These are phyloP conservation scores for Lentinula aciculospora DNA, from an alignment of 768 basidiomycete genomes.

Conservation along the genomic window DNA sequence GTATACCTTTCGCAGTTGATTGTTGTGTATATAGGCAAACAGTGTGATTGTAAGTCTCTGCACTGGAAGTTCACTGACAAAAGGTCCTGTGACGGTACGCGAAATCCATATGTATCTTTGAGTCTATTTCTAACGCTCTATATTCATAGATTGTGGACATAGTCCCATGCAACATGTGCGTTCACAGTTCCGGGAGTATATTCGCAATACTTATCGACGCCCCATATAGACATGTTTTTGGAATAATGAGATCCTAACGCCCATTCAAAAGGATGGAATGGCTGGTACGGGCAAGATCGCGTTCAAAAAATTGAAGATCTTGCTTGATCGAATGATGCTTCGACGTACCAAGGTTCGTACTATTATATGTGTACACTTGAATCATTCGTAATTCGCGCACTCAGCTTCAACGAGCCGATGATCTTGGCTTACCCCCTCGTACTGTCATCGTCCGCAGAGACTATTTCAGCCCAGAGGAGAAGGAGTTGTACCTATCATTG, in stretches of 20 bases:
- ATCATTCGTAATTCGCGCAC: neutral
- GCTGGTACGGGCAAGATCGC: conserved; percentile 70
- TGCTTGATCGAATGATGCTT: conserved; percentile 95
- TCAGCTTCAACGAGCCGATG: conserved; percentile 91
- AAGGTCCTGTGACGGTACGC: conserved; percentile 72
- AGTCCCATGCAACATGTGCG: conserved; percentile 75
- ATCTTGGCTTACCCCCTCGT: conserved; percentile 90
- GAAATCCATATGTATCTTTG: neutral
- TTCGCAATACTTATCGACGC: neutral
- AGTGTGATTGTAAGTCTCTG: conserved; percentile 89
- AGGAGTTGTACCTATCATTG: conserved; percentile 86
- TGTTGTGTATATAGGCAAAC: conserved; percentile 57
- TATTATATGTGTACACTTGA: neutral
- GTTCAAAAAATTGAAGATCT: conserved; percentile 87
- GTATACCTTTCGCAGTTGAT: neutral
- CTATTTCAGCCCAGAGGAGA: conserved; percentile 95
- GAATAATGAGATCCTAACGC: conserved; percentile 94
- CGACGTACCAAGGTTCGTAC: conserved; percentile 70
- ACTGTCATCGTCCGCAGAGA: conserved; percentile 85
- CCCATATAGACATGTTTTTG: conserved; percentile 79
- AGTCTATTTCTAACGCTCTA: neutral
- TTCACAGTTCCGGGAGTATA: conserved; percentile 3
- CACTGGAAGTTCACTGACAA: conserved; percentile 93
- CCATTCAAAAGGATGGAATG: conserved; percentile 91
- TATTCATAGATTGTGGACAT: conserved; percentile 65